These are phyloP conservation scores for Isabelozyma heimii DNA, from an alignment of 805 yeast species.

Conservation along the genomic window DNA sequence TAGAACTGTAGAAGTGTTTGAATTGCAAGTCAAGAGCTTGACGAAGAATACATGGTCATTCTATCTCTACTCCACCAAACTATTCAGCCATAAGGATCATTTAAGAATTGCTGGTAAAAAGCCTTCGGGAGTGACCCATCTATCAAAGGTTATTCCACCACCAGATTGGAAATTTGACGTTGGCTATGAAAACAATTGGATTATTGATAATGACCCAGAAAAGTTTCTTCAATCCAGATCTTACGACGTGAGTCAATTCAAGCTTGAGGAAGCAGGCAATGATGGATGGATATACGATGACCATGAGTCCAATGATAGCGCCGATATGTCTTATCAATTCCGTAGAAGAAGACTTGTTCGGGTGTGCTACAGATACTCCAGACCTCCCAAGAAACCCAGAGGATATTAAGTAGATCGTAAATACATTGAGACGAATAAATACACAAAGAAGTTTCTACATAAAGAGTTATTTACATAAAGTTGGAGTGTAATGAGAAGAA, in stretches of 20 bases:
- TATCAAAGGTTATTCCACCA: slow-evolving; percentile 65
- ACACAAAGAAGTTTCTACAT: too few relatives aligned
- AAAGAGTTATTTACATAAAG: neutral
- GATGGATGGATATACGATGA: slow-evolving; percentile 55
- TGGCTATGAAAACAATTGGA: slow-evolving; percentile 57
- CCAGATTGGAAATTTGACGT: slow-evolving; percentile 67
- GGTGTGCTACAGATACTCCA: slow-evolving; percentile 46
- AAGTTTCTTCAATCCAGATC: slow-evolving; percentile 53
- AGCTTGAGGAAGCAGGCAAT: slow-evolving; percentile 23
- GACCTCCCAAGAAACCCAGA: slow-evolving; percentile 13
- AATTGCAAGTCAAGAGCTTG: slow-evolving; percentile 64
- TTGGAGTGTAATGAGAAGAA: neutral
- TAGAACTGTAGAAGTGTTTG: slow-evolving; percentile 71
- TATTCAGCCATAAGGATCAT: slow-evolving; percentile 53
- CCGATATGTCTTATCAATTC: slow-evolving; percentile 43
- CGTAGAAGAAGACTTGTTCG: slow-evolving; percentile 59
- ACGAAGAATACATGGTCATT: slow-evolving; percentile 62
- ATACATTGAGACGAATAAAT: too few relatives aligned
- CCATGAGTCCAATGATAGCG: slow-evolving; percentile 13
- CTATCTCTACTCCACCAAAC: slow-evolving; percentile 50
- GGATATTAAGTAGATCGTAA: neutral
- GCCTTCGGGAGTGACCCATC: slow-evolving; percentile 61
- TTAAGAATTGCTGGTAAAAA: slow-evolving; percentile 40
- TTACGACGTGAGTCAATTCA: slow-evolving; percentile 15
- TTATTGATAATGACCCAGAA: slow-evolving; percentile 51